Base-by-base conservation (phyloP, 768 basidiomycete genomes). In the Favolaschia claudopus region DNA sequence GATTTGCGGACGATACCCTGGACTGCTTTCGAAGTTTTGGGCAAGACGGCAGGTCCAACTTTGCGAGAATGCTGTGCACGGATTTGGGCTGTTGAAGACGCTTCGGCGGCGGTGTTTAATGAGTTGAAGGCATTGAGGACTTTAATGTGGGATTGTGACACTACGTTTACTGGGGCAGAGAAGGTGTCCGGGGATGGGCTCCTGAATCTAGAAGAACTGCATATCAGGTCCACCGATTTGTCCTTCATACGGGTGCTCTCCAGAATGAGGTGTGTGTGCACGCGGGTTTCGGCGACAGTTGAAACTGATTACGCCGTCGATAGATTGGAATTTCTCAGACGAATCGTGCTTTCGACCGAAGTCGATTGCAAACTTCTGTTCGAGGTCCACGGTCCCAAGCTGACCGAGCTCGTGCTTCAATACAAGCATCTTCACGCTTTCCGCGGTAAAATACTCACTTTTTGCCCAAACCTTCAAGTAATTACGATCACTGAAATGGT, bases 11-110 rank as follows among this genome's bases (percentile, higher is more conserved):
- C 22, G 25, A 33, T 56, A 20, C 17, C 55, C 4, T 56, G 55
- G 55, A 15, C 31, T 25, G 39, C 38, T n/a, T 56, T 56, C 28
- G 46, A 40, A 25, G 25, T 34, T 5, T 14, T 56, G 24, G 46
- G 32, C 5, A 28, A 40, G 25, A 7, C 2, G 6, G 47, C 55
- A 10, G 55, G 55, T 19, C 29, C 53, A 7, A 37, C 34, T 13
- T 24, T 55, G 12, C 33, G 43, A 3, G 27, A 55, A 55, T 38
- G 20, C 25, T 55, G 33, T 14, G 14, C 10, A 5, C 43, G 24
- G 17, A 17, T 37, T 25, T 13, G 10, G 2, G 6, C 15, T 14
- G 3, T 2, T 8, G 12, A 22, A 27, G 5, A 19, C 6, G 10
- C 25, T 4, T 36, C 52, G 8, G 5, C 33, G 5, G 24, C 43